phyloP scores from a whole-genome alignment of 2,329 filamentous ascomycete genomes.

The Phaeosphaeriaceae sp. region DNA sequence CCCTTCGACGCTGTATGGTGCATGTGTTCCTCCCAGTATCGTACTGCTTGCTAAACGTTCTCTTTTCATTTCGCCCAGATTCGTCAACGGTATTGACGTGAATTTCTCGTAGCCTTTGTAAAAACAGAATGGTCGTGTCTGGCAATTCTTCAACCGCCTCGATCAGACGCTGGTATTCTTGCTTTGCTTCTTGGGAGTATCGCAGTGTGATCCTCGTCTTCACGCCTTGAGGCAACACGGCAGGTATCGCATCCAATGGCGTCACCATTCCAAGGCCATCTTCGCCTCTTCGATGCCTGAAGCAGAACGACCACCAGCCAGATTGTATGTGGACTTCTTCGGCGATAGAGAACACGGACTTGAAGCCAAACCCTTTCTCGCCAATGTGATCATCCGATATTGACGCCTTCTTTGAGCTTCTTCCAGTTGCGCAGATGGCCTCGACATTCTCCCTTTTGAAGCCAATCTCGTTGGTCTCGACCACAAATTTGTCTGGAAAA shows the following conservation, averaged over 20 bases:
- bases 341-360: conserved; percentile 44
- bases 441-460: conserved; percentile 45
- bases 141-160: conserved; percentile 16
- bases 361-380: conserved; percentile 50
- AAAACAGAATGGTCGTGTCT: conserved; percentile 19
- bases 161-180: conserved; percentile 8
- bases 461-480: conserved; percentile 56
- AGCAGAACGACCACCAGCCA: conserved; percentile 47
- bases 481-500: conserved; percentile 40
- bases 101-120: conserved; percentile 14
- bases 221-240: conserved; percentile 9
- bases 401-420: conserved; percentile 44
- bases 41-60: background rate
- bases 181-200: conserved; percentile 1
- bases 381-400: conserved; percentile 35
- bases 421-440: conserved; percentile 48
- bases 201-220: conserved; percentile 27
- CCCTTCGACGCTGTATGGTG: background rate
- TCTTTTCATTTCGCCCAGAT: background rate
- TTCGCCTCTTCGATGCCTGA: conserved; percentile 46
- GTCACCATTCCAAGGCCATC: conserved; percentile 61
- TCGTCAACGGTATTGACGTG: conserved; percentile 2
- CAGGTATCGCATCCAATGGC: conserved; percentile 42
- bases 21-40: background rate
- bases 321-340: conserved; percentile 51